Conservation (phyloP, 768 basidiomycete genomes). For the Amanita subjunquillea region DNA sequence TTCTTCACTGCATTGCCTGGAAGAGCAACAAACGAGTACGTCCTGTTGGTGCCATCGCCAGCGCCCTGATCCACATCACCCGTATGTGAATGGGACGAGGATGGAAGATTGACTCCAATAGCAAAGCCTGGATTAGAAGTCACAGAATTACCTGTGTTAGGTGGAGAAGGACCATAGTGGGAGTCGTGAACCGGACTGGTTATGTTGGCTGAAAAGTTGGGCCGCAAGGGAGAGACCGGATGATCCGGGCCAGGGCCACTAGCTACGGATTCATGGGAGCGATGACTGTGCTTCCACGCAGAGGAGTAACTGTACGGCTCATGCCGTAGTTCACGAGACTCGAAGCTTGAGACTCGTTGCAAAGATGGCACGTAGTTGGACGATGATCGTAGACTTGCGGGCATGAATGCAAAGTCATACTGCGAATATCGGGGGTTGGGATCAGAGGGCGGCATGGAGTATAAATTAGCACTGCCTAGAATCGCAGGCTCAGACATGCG, state of each 20-base stretch:
- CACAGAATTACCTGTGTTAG: constrained; percentile 50
- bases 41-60: constrained; percentile 38
- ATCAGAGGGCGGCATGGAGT: constrained; percentile 23
- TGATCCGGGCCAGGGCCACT: constrained; percentile 28
- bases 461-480: constrained; percentile 27
- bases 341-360: constrained; percentile 35
- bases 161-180: constrained; percentile 51
- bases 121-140: constrained; percentile 30
- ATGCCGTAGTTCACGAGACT: constrained; percentile 32
- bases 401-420: constrained; percentile 28
- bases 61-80: constrained; percentile 11
- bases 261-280: constrained; percentile 19
- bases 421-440: constrained; percentile 27
- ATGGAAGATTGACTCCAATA: constrained; percentile 15
- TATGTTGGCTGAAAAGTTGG: constrained; percentile 37
- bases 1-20: constrained; percentile 78
- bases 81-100: constrained; percentile 15
- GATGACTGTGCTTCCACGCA: constrained; percentile 27
- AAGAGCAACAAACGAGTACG: constrained; percentile 74
- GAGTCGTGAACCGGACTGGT: constrained; percentile 29
- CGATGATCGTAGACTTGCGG: constrained; percentile 23
- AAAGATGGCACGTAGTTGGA: constrained; percentile 30
- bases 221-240: constrained; percentile 45
- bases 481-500: constrained; percentile 62
- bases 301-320: constrained; percentile 25